These are phyloP conservation scores for Isoetes taiwanensis DNA, from an alignment of 75 land plant genomes.

Conservation along the genomic window DNA sequence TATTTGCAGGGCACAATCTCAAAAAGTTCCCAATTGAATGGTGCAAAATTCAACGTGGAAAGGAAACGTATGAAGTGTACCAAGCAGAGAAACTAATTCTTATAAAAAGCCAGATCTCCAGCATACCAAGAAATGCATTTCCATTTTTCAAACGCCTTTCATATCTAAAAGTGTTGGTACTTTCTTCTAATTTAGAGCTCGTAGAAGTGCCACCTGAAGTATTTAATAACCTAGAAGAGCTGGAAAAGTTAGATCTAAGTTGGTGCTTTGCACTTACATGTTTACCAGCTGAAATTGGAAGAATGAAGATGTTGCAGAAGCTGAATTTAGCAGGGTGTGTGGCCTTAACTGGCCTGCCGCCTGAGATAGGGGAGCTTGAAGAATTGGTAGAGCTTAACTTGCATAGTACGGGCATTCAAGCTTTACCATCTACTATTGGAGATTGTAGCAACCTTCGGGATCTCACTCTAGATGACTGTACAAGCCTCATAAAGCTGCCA, in stretches of 20 bases:
- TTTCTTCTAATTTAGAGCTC: constrained; percentile 7
- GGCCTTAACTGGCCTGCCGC: neutral
- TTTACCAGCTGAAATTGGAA: constrained; percentile 7
- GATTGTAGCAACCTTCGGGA: neutral
- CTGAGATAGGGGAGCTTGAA: constrained; percentile 5
- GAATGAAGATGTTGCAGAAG: constrained; percentile 2
- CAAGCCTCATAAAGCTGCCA: neutral
- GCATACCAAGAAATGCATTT: neutral
- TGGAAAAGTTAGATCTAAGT: constrained; percentile 13
- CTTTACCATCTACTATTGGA: neutral
- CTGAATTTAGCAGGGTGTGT: constrained; percentile 14
- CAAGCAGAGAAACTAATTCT: constrained; percentile 9
- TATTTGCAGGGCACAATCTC: constrained; percentile 7
- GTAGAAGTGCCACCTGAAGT: constrained; percentile 5
- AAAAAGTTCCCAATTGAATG: neutral
- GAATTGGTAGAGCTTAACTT: constrained; percentile 8
- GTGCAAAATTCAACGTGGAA: neutral
- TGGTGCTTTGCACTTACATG: constrained; percentile 3
- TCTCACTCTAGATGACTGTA: constrained; percentile 9
- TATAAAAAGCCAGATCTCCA: neutral
- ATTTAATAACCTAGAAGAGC: neutral
- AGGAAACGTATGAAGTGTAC: neutral
- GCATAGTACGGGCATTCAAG: constrained; percentile 1
- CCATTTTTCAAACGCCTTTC: constrained; percentile 3
- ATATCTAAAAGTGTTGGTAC: neutral